phyloP scores from a whole-genome alignment of 345 rosid genomes.

The Salix caprea region DNA sequence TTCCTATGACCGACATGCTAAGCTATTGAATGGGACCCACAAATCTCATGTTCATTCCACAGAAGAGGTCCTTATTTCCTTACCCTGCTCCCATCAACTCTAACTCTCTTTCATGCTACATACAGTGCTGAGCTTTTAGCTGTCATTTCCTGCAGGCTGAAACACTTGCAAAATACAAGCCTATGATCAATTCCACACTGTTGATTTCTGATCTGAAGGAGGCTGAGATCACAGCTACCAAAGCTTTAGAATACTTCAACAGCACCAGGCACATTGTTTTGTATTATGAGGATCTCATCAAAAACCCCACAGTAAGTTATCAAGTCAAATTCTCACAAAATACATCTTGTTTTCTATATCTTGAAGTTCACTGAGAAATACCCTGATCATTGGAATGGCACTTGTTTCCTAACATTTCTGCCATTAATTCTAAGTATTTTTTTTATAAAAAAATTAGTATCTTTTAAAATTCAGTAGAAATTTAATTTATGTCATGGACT shows the following conservation, averaged over 20 bases:
- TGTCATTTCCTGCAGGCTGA: conserved; percentile 51
- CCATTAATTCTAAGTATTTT: neutral
- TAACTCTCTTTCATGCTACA: neutral
- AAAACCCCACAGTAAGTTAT: conserved; percentile 46
- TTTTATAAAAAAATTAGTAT: neutral
- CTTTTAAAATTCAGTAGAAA: neutral
- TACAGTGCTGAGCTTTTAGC: conserved; percentile 11
- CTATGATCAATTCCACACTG: conserved; percentile 58
- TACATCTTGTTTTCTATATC: neutral
- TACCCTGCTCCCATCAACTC: neutral
- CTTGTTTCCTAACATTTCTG: neutral
- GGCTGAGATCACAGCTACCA: conserved; percentile 51
- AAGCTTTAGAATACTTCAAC: conserved; percentile 60
- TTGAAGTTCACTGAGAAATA: neutral
- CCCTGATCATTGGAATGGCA: neutral
- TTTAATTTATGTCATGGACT: neutral
- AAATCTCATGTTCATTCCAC: conserved; percentile 95
- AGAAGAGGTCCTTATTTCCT: conserved; percentile 56
- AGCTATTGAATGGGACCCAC: conserved; percentile 88
- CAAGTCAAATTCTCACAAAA: neutral
- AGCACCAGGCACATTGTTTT: conserved; percentile 69
- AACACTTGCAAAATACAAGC: conserved; percentile 75
- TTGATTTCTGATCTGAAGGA: conserved; percentile 58
- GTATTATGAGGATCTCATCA: conserved; percentile 78
- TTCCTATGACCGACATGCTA: conserved; percentile 78